Evolutionary conservation across 1,284 basidiomycete genomes (phyloP), one percentile per base, ranked within the genome.

Genomic region (Trichosporon asahii): DNA sequence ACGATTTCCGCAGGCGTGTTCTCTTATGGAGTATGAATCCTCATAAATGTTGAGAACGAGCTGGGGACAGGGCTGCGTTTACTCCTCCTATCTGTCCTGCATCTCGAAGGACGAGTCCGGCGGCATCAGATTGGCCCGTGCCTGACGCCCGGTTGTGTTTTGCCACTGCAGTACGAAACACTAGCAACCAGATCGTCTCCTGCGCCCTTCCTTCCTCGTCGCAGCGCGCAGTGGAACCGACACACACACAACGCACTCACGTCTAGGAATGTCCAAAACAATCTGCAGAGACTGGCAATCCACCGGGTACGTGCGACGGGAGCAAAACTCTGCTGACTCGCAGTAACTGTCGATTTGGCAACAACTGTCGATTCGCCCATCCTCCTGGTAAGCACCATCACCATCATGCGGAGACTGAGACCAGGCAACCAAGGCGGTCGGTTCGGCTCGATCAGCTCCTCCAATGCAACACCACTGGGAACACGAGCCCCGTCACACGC

Each of bases 321-420:
- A 61, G 29, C 57, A 61, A 61, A 31, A 3, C 8, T 7, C 29
- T 2, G 33, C 63, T 65, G 8, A 60, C 27, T 1, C 21, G 18
- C 70, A 78, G 78, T 60, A 66, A 76, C 67, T 82, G 80, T 55
- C 76, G 80, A 11, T 81, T 76, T 40, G 80, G 80, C 21, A 71
- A 72, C 18, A 71, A 63, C 21, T 82, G 80, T 61, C 68, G 73
- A 23, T 80, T 74, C 73, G 76, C 74, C 37, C 80, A 82, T 74
- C 79, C 80, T 0, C 76, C 78, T 5, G 65, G 72, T 71, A 49
- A 68, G 70, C 60, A 21, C 15, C 25, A 21, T 21, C 25, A 9
- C 35, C 18, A 23, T 23, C 40, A 31, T 46, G 64, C 27, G 40
- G 55, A 14, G 27, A 61, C 57, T 61, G 67, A 55, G 21, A 46